Evolutionary conservation across 257 asterid genomes (phyloP).

Genomic region (Phtheirospermum japonicum): DNA sequence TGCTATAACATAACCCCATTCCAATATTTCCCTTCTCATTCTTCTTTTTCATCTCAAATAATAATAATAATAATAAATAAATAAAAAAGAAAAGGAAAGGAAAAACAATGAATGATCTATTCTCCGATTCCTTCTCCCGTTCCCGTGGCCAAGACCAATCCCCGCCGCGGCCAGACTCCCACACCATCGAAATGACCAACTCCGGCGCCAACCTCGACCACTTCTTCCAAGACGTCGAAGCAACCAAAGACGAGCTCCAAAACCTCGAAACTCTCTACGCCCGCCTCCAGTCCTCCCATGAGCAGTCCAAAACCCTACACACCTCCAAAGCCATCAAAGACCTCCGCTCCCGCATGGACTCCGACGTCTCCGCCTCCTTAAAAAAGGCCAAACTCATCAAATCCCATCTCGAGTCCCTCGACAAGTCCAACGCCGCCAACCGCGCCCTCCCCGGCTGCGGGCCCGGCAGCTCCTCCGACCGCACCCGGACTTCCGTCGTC

Average conservation of each 20-base stretch:
- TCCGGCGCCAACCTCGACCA: slow-evolving; percentile 55
- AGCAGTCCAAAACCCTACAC: slow-evolving; percentile 52
- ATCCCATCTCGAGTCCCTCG: slow-evolving; percentile 41
- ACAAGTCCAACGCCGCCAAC: slow-evolving; percentile 53
- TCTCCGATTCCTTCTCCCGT: slow-evolving; percentile 59
- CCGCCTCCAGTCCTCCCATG: slow-evolving; percentile 58
- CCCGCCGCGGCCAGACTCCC: slow-evolving; percentile 38
- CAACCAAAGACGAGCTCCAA: slow-evolving; percentile 55
- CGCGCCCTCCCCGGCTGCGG: slow-evolving; percentile 66
- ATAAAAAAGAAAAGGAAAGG: no score
- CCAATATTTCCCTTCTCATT: not conserved
- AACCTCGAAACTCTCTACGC: slow-evolving; percentile 53
- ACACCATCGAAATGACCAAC: slow-evolving; percentile 36
- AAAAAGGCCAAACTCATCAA: slow-evolving; percentile 47
- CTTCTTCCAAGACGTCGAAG: slow-evolving; percentile 67
- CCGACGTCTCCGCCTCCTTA: slow-evolving; percentile 31
- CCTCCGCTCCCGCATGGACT: slow-evolving; percentile 35
- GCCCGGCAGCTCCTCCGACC: slow-evolving; percentile 69
- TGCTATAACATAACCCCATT: no score
- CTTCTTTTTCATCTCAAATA: not conserved
- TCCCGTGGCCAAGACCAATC: slow-evolving; percentile 37
- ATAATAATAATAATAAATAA: no score
- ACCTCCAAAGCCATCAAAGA: slow-evolving; percentile 34
- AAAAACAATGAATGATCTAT: slow-evolving; percentile 48
- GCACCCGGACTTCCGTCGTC: slow-evolving; percentile 67